Percentiles rank a stretch among this genome's conserved stretches.
phyloP scores from a whole-genome alignment of 495 filamentous ascomycete genomes.

The Neurospora terricola region DNA sequence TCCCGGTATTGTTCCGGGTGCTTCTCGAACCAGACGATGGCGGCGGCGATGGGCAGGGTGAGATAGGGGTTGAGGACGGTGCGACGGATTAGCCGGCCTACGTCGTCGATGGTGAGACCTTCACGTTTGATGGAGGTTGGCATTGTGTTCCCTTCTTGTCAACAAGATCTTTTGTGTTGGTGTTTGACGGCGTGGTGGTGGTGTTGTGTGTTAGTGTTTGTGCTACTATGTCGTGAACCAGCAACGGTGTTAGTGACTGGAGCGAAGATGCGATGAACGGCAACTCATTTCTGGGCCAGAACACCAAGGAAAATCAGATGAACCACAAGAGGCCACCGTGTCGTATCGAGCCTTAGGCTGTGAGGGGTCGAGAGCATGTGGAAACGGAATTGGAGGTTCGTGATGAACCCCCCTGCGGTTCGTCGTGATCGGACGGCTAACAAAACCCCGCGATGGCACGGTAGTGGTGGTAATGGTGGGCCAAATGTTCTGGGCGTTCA shows the following conservation, averaged over 20 bases:
- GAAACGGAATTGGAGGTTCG: background rate
- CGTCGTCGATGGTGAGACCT: conserved; percentile 15
- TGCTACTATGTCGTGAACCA: background rate
- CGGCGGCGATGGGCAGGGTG: conserved; percentile 12
- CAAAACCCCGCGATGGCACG: background rate
- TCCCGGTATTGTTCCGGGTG: background rate
- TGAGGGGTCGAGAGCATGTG: background rate
- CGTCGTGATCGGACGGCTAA: background rate
- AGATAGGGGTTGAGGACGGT: conserved; percentile 15
- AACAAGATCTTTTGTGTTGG: no score
- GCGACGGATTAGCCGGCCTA: conserved; percentile 9
- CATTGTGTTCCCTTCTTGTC: conserved; percentile 3
- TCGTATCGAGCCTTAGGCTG: background rate
- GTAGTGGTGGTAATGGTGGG: background rate
- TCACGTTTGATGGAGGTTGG: conserved; percentile 9
- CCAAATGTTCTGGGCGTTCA: background rate
- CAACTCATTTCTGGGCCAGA: background rate
- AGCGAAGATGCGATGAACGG: background rate
- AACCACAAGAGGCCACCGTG: background rate
- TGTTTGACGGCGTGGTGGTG: background rate
- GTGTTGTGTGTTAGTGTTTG: background rate
- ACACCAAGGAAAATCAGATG: background rate
- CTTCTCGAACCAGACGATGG: conserved; percentile 3
- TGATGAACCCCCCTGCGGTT: background rate
- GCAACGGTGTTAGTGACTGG: background rate